Conservation (phyloP, 257 asterid species). For the Jaltomata sinuosa region DNA sequence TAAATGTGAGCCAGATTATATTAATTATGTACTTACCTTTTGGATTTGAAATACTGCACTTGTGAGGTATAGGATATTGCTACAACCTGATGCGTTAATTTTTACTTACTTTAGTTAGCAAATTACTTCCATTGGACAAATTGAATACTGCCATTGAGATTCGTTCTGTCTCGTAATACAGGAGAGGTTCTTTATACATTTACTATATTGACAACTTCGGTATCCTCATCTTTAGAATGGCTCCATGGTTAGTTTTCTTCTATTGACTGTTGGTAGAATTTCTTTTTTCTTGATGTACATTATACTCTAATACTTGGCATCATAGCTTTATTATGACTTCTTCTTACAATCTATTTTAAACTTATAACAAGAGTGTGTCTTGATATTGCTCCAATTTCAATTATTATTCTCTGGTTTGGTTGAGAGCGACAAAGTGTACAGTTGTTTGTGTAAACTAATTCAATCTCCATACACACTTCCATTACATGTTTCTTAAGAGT, state of each 20-base stretch:
- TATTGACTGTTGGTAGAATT: neutral
- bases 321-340: neutral
- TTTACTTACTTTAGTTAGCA: neutral
- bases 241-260: slow-evolving; percentile 62
- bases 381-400: neutral
- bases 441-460: neutral
- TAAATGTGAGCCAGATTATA: neutral
- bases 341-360: neutral
- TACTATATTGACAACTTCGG: slow-evolving; percentile 77
- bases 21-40: neutral
- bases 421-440: neutral
- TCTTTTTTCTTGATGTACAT: neutral
- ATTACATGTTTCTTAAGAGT: neutral
- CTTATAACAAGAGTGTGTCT: neutral
- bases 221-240: slow-evolving; percentile 77
- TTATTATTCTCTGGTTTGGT: neutral
- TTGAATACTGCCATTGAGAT: neutral
- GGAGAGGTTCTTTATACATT: slow-evolving; percentile 74
- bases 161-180: slow-evolving; percentile 25
- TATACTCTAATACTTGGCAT: neutral
- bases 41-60: neutral
- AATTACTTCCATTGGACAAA: neutral
- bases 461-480: neutral
- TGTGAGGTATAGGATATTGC: neutral
- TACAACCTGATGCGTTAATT: neutral